Percentiles rank a stretch among this genome's conserved stretches.
Evolutionary conservation across 2,329 filamentous ascomycete species (phyloP).

Genomic region (Colletotrichum viniferum): DNA sequence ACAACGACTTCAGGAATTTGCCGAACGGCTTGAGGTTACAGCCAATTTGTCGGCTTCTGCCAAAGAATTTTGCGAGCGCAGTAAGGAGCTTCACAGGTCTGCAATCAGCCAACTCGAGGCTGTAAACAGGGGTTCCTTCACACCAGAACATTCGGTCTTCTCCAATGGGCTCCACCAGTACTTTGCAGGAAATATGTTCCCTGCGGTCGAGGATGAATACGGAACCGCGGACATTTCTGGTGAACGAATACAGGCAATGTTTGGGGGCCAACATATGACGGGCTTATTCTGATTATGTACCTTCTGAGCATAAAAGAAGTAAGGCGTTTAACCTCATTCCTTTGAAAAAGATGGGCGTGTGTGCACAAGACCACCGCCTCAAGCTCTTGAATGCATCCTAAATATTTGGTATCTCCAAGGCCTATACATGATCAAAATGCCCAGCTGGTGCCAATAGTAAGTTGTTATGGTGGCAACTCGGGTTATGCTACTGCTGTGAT

Average conservation of each 20-base stretch:
- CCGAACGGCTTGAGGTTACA: neutral
- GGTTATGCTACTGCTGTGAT: neutral
- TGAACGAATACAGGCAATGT: neutral
- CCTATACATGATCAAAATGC: neutral
- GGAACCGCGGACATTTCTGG: neutral
- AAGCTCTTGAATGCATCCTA: neutral
- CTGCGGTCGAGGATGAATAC: neutral
- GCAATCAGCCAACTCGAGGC: neutral
- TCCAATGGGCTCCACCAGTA: neutral
- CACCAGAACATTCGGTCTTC: neutral
- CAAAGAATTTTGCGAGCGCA: neutral
- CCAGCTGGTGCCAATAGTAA: rapidly evolving
- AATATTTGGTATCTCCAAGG: neutral
- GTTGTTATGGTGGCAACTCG: rapidly evolving
- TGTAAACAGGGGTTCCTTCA: neutral
- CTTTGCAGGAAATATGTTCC: neutral
- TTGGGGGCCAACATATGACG: neutral
- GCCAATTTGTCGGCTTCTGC: neutral
- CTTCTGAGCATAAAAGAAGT: neutral
- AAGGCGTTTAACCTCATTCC: neutral
- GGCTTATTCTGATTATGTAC: neutral
- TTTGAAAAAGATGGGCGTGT: neutral
- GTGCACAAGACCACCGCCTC: neutral
- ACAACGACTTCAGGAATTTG: neutral
- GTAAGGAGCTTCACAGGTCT: neutral